Conservation (phyloP, 179 eudicot species). For the Beta corolliflora region DNA sequence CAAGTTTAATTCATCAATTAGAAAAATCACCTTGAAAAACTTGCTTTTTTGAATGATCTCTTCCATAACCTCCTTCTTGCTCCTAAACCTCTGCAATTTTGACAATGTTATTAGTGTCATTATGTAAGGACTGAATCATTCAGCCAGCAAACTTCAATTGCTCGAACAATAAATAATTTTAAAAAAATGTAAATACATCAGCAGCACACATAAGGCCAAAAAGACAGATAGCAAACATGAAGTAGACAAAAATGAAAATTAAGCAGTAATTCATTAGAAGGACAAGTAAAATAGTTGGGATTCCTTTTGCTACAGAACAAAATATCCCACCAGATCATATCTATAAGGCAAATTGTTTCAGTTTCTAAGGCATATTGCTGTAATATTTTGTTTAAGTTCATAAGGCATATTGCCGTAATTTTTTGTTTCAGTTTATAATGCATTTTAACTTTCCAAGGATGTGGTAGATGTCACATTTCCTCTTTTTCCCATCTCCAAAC, state of each 20-base stretch:
- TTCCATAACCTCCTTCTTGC: conserved; percentile 83
- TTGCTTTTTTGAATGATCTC: conserved; percentile 91
- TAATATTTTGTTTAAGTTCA: too few species aligned
- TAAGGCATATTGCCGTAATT: too few species aligned
- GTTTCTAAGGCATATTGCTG: too few species aligned
- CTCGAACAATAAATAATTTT: conserved; percentile 15
- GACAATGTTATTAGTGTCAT: neutral
- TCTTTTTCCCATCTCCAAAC: too few species aligned
- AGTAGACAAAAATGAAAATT: neutral
- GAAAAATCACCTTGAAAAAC: conserved; percentile 63
- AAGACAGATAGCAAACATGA: neutral
- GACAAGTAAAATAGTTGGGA: neutral
- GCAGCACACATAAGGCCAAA: too few species aligned
- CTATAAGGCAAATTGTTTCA: too few species aligned
- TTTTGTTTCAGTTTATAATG: too few species aligned
- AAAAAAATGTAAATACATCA: neutral
- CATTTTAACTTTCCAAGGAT: too few species aligned
- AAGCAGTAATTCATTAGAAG: neutral
- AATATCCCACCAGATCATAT: neutral
- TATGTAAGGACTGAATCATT: neutral
- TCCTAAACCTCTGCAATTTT: conserved; percentile 66
- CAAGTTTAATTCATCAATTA: conserved; percentile 1
- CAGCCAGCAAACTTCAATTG: conserved; percentile 4
- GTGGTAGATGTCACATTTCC: too few species aligned
- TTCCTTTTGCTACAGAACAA: neutral